Conservation (phyloP, 257 asterid species). For the Voacanga thouarsii region DNA sequence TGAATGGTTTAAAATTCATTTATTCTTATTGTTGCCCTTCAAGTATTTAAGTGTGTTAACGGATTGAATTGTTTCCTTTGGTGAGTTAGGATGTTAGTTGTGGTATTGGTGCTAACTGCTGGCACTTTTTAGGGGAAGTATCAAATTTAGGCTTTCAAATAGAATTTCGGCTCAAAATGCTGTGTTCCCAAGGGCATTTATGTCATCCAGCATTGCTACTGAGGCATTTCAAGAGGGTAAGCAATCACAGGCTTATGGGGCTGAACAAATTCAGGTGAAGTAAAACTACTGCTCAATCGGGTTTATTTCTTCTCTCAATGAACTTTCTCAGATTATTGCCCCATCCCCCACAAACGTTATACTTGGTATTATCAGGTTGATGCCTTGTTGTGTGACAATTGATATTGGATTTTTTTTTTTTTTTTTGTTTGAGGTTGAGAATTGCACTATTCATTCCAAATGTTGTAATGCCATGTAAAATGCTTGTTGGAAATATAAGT, state of each 20-base stretch:
- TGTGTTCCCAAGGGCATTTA: conserved; percentile 59
- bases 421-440: neutral
- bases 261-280: conserved; percentile 95
- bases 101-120: neutral
- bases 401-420: neutral
- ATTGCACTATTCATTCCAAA: neutral
- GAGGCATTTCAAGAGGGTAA: conserved; percentile 58
- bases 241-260: conserved; percentile 70
- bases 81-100: neutral
- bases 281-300: neutral
- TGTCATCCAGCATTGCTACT: conserved; percentile 60
- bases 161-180: conserved; percentile 38
- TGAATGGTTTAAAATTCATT: neutral
- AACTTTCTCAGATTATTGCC: neutral
- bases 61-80: neutral
- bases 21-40: neutral
- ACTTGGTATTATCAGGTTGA: neutral
- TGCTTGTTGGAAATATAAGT: neutral
- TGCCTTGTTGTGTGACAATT: neutral
- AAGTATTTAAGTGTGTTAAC: neutral
- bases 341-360: neutral
- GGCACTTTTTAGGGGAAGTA: conserved; percentile 43
- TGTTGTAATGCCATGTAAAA: neutral
- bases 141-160: conserved; percentile 40
- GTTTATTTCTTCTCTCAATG: neutral